Base-by-base conservation (phyloP, 176 grass and related monocot species). In the Neostapfia colusana region DNA sequence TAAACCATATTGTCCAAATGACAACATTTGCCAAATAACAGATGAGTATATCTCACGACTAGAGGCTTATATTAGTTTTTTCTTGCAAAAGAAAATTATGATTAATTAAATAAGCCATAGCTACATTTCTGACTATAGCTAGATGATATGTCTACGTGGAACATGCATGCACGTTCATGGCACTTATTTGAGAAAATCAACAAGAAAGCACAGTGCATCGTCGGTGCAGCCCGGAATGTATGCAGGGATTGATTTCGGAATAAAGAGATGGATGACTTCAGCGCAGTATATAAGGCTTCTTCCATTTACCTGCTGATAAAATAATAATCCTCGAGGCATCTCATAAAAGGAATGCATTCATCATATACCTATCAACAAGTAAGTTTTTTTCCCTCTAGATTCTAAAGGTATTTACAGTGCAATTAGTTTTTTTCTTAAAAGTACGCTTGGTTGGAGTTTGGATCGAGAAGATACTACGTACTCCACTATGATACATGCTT, bases 381-480 rank as follows among this genome's bases (percentile, higher is more conserved):
- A 56, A 11, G 10, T 18, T 59, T 49, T 27, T 34, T 31, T 31
- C 3, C 3, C 31, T 51, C 61, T 83, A 78, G 60, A 83, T 83
- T 88, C 75, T 73, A 56, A 26, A 27, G 34, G 54, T 4, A 55
- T 51, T 74, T 88, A 8, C 21, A 4, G 4, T 67, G 72, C 68
- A 17, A 31, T 10, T 34, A 16, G 42, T 61, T 66, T 61, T 66
- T 72, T 60, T 35, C 7, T n/a, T 25, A 43, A 51, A 48, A 44
- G 34, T 87, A 83, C 42, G 51, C 37, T 15, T 82, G 31, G 17
- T 67, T 61, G 24, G 50, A 56, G 67, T 69, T 51, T 79, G 26
- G 59, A 83, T 74, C 12, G 49, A 31, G 3, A 79, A 88, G 66
- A 83, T 88, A 69, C 53, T 79, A 79, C 27, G 46, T 74, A 44